Conservation (phyloP, 768 basidiomycete species). For the Boletus rex-veris region DNA sequence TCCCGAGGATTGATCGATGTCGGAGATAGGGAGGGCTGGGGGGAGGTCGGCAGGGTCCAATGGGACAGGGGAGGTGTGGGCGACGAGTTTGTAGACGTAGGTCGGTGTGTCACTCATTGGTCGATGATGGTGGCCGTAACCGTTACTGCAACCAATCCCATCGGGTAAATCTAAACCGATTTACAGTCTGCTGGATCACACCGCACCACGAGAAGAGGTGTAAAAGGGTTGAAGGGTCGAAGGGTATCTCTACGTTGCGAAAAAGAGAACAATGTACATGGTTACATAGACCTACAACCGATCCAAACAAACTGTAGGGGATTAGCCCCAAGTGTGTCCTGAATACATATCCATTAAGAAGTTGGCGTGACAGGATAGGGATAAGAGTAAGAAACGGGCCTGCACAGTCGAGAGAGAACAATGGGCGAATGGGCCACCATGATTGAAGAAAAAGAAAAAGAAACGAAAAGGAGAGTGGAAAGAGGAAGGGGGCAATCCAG, state of each 20-base stretch:
- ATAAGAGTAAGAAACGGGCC: slow-evolving; percentile 12
- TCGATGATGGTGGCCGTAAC: neutral
- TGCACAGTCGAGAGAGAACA: slow-evolving; percentile 6
- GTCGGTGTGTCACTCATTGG: slow-evolving; percentile 33
- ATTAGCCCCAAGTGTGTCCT: neutral
- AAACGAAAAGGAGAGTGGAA: neutral
- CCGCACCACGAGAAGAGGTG: neutral
- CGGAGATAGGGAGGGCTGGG: slow-evolving; percentile 45
- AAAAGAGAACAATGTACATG: slow-evolving; percentile 17
- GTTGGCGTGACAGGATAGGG: slow-evolving; percentile 4
- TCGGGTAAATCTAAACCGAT: too few species aligned
- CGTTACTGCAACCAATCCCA: too few species aligned
- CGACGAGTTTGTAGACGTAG: slow-evolving; percentile 62
- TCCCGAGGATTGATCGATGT: slow-evolving; percentile 42
- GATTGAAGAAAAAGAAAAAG: neutral
- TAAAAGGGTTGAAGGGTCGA: neutral
- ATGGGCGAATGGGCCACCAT: slow-evolving; percentile 8
- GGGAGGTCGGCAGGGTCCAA: slow-evolving; percentile 37
- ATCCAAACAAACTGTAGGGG: slow-evolving; percentile 10
- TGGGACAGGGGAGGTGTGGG: slow-evolving; percentile 37
- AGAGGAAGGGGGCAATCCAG: slow-evolving; percentile 1
- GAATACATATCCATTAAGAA: slow-evolving; percentile 23
- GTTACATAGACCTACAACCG: slow-evolving; percentile 20
- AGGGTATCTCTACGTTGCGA: slow-evolving; percentile 28
- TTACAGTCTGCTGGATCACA: too few species aligned